Conservation (phyloP, 2,329 filamentous ascomycete genomes). For the Fusarium incarnatum region DNA sequence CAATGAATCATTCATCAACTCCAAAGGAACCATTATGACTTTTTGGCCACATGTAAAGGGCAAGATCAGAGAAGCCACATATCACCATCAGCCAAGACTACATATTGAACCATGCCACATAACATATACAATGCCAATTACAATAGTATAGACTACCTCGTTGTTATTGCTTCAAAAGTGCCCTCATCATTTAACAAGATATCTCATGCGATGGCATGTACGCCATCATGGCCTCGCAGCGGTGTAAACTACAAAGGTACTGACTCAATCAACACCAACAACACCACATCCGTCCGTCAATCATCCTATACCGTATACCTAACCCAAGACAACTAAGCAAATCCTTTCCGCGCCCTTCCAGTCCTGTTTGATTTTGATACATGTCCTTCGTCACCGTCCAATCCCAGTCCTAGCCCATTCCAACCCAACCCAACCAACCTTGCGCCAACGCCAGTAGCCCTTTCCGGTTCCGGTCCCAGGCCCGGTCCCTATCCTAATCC, state of each 20-base stretch:
- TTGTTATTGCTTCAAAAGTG: conserved; percentile 15
- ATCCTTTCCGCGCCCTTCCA: conserved; percentile 32
- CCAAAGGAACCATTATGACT: not conserved
- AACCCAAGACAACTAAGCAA: conserved; percentile 42
- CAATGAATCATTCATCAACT: not conserved
- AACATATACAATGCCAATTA: not conserved
- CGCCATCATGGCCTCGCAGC: conserved; percentile 26
- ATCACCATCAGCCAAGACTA: not conserved
- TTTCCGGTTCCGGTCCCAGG: conserved; percentile 6
- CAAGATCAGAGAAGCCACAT: not conserved
- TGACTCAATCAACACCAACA: conserved; percentile 7
- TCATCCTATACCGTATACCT: conserved; percentile 39
- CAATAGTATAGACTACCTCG: not conserved
- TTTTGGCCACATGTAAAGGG: not conserved
- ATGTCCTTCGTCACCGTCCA: conserved; percentile 41
- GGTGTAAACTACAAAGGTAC: conserved; percentile 10
- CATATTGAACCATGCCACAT: no score
- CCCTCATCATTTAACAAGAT: conserved; percentile 32
- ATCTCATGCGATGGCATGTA: conserved; percentile 27
- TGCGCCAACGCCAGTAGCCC: conserved; percentile 45
- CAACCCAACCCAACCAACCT: conserved; percentile 31
- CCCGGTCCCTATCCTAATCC: conserved; percentile 26
- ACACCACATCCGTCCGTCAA: conserved; percentile 20
- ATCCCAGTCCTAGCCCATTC: conserved; percentile 7
- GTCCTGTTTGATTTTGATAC: conserved; percentile 43